These are phyloP conservation scores for Pittosporum tobira DNA, from an alignment of 129 eudicot genomes.

Conservation along the genomic window DNA sequence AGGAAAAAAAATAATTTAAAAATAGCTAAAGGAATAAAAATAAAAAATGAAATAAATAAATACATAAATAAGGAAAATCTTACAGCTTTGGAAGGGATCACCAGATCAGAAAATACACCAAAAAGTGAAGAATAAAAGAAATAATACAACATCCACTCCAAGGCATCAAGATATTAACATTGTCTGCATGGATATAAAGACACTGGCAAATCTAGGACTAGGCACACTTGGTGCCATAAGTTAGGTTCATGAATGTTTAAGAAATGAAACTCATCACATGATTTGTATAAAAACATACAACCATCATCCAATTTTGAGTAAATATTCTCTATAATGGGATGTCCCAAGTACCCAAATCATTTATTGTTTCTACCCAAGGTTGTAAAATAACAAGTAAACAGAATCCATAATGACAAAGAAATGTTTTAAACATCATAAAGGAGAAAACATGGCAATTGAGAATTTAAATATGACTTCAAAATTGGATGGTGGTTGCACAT, in stretches of 20 bases:
- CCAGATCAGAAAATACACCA: not conserved
- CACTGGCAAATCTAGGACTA: not conserved
- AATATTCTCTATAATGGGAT: too few relatives aligned
- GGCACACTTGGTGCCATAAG: not conserved
- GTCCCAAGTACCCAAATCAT: too few relatives aligned
- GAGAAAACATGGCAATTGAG: not conserved
- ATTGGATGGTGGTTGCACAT: too few relatives aligned
- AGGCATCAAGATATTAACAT: not conserved
- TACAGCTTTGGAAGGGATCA: not conserved
- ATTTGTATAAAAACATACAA: too few relatives aligned
- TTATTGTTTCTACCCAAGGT: too few relatives aligned
- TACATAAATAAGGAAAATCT: not conserved
- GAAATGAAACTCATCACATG: too few relatives aligned
- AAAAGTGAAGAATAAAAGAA: not conserved
- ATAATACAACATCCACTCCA: not conserved
- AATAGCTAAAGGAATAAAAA: not conserved
- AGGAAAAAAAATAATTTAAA: too few relatives aligned
- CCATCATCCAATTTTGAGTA: too few relatives aligned
- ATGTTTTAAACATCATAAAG: not conserved
- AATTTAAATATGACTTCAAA: not conserved
- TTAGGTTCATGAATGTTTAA: too few relatives aligned
- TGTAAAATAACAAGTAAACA: too few relatives aligned
- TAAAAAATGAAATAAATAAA: too few relatives aligned
- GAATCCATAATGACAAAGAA: too few relatives aligned
- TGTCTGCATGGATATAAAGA: not conserved